Percentiles rank a stretch among this genome's conserved stretches.
Evolutionary conservation across 2,329 filamentous ascomycete genomes (phyloP).

Genomic region (Colletotrichum truncatum): DNA sequence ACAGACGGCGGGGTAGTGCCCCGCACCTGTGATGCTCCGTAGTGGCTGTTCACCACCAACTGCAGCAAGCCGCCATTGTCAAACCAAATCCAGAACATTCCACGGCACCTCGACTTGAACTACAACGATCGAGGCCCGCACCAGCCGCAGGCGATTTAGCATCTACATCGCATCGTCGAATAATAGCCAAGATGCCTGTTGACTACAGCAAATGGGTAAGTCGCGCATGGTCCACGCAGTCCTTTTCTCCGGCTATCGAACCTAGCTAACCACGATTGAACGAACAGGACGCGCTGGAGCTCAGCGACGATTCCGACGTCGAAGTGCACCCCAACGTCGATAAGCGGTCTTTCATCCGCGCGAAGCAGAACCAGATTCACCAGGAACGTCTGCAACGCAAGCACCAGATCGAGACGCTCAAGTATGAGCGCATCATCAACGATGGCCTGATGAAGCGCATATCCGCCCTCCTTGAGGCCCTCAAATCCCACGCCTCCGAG

Average conservation of each 20-base stretch:
- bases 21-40: conserved; percentile 26
- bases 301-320: conserved; percentile 97
- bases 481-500: conserved; percentile 78
- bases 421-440: conserved; percentile 94
- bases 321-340: conserved; percentile 99
- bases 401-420: conserved; percentile 88
- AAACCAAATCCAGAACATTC: conserved; percentile 32
- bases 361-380: conserved; percentile 98
- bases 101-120: not conserved
- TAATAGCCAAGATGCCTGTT: conserved; percentile 55
- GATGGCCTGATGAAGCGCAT: conserved; percentile 89
- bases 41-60: conserved; percentile 2
- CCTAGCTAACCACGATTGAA: conserved; percentile 9
- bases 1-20: conserved; percentile 23
- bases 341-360: conserved; percentile 97
- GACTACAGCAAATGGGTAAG: conserved; percentile 77
- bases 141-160: not conserved
- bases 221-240: not conserved
- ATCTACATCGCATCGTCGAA: conserved; percentile 22
- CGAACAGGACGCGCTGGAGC: conserved; percentile 83
- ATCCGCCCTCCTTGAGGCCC: conserved; percentile 76
- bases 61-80: not conserved
- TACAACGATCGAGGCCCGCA: not conserved
- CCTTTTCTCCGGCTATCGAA: not conserved
- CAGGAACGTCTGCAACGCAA: conserved; percentile 86